Conservation (phyloP, 345 rosid genomes). For the Brassica carinata region DNA sequence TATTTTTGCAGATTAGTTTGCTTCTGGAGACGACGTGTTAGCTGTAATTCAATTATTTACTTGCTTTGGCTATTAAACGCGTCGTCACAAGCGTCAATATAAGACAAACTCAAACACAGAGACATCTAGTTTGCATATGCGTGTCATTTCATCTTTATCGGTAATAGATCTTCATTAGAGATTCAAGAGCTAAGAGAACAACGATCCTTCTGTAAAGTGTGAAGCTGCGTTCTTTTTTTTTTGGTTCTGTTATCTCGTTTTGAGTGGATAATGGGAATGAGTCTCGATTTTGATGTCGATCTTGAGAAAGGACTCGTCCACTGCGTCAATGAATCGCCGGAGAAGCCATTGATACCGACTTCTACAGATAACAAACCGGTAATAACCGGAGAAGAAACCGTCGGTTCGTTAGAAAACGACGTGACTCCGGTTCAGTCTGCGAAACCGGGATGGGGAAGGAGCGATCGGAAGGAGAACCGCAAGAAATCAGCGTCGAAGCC, state of each 20-base stretch:
- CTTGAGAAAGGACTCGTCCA: conserved; percentile 62
- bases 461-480: conserved; percentile 52
- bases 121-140: conserved; percentile 6
- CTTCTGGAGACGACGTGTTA: conserved; percentile 26
- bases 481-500: conserved; percentile 73
- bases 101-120: conserved; percentile 1
- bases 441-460: conserved; percentile 42
- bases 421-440: conserved; percentile 25
- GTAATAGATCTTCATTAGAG: conserved; percentile 28
- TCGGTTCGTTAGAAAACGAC: conserved; percentile 34
- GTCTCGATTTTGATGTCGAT: conserved; percentile 58
- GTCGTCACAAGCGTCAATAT: conserved; percentile 11
- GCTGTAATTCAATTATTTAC: conserved; percentile 34
- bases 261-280: conserved; percentile 32
- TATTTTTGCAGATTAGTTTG: conserved; percentile 27
- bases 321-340: conserved; percentile 41
- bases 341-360: conserved; percentile 35
- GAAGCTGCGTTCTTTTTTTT: background rate
- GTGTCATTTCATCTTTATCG: conserved; percentile 22
- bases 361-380: conserved; percentile 36
- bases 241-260: background rate
- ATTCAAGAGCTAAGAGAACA: conserved; percentile 16
- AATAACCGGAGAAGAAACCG: conserved; percentile 42
- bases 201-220: conserved; percentile 14
- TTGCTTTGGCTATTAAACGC: conserved; percentile 33